phyloP scores from a whole-genome alignment of 2,329 filamentous ascomycete genomes.

The Curvularia sp. region DNA sequence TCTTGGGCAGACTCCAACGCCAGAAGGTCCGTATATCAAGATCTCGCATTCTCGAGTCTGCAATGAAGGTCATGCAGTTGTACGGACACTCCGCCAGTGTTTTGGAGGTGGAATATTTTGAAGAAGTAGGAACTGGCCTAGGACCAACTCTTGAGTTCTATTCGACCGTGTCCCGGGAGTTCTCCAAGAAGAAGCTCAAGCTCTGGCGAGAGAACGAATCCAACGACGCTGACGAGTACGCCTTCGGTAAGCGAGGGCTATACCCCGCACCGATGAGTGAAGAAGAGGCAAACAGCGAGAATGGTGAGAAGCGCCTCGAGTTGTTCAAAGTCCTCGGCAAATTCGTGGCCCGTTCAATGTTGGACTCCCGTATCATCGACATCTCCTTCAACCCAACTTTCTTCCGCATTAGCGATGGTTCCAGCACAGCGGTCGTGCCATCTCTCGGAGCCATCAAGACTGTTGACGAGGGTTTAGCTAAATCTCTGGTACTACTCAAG shows the following conservation, averaged over 20 bases:
- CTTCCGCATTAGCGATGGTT: constrained; percentile 84
- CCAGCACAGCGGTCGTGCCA: constrained; percentile 71
- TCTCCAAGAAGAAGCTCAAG: constrained; percentile 95
- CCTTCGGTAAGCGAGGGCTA: constrained; percentile 81
- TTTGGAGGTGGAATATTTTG: constrained; percentile 97
- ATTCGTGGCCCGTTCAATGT: constrained; percentile 97
- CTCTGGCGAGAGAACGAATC: constrained; percentile 93
- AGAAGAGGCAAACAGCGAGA: constrained; percentile 74
- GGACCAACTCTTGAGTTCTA: constrained; percentile 98
- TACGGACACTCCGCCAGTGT: constrained; percentile 97
- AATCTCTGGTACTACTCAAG: constrained; percentile 85
- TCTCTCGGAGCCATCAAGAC: constrained; percentile 88
- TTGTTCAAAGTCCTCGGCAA: constrained; percentile 94
- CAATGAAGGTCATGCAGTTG: constrained; percentile 97
- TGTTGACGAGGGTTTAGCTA: constrained; percentile 85
- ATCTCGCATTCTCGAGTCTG: constrained; percentile 93
- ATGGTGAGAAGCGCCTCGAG: constrained; percentile 86
- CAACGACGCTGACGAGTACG: constrained; percentile 76
- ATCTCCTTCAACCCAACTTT: constrained; percentile 97
- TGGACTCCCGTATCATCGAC: constrained; percentile 97
- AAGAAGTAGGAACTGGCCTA: constrained; percentile 95
- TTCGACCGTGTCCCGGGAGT: constrained; percentile 95
- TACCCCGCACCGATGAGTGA: constrained; percentile 92
- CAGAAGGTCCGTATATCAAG: constrained; percentile 98
- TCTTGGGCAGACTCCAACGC: constrained; percentile 87